Percentiles rank a stretch among this genome's conserved stretches.
Conservation (phyloP, 306 rosid species). For the Lablab purpureus region DNA sequence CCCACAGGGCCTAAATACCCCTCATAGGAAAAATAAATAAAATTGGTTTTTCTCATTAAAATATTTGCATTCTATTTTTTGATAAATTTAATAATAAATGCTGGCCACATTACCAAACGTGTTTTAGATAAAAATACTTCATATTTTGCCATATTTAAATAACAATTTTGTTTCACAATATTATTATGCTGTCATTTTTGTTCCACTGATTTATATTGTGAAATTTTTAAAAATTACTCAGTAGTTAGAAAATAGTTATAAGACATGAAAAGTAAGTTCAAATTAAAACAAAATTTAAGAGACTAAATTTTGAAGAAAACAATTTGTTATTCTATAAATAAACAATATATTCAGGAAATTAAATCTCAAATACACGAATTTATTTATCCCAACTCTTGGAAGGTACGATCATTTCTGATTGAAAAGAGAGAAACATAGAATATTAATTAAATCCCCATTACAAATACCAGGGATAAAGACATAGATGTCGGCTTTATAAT, state of each 20-base stretch:
- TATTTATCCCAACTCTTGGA: not conserved
- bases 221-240: not conserved
- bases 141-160: not conserved
- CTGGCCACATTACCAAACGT: not conserved
- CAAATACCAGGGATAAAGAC: not conserved
- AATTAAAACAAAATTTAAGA: not conserved
- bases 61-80: not conserved
- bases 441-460: not conserved
- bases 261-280: not conserved
- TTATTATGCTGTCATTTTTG: not conserved
- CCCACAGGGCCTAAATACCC: not conserved
- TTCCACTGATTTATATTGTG: not conserved
- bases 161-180: not conserved
- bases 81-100: not conserved
- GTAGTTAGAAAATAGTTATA: not conserved
- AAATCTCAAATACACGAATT: not conserved
- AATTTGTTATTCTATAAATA: not conserved
- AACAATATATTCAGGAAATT: not conserved
- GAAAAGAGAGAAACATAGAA: not conserved
- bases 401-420: too few species aligned
- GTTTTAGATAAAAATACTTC: not conserved
- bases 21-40: not conserved
- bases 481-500: not conserved
- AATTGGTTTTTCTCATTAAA: not conserved
- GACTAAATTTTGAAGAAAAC: not conserved